Percentiles rank a stretch among this genome's conserved stretches.
Conservation (phyloP, 805 yeast genomes). For the Cyberlindnera samutprakarnensis region DNA sequence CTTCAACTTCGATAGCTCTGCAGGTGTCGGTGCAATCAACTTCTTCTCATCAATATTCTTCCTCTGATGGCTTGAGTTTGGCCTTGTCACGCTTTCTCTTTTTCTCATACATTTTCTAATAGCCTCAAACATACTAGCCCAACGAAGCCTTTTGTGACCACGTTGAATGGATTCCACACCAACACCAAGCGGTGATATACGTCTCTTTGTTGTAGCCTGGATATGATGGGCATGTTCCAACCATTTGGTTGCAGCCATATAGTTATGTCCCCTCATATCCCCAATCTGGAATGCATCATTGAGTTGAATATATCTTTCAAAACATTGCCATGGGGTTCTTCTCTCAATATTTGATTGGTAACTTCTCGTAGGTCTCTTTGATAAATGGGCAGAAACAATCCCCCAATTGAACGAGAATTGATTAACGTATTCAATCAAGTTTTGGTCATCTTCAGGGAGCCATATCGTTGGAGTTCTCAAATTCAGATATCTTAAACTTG, state of each 20-base stretch:
- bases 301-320: slow-evolving; percentile 90
- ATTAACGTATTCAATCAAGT: slow-evolving; percentile 70
- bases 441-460: slow-evolving; percentile 90
- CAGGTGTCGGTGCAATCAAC: slow-evolving; percentile 66
- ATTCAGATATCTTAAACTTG: slow-evolving; percentile 71
- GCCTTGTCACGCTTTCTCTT: slow-evolving; percentile 69
- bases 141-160: slow-evolving; percentile 83
- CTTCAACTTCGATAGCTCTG: slow-evolving; percentile 76
- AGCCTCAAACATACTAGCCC: slow-evolving; percentile 98
- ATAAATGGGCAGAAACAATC: slow-evolving; percentile 74
- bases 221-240: slow-evolving; percentile 84
- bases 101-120: slow-evolving; percentile 85
- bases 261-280: slow-evolving; percentile 83
- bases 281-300: slow-evolving; percentile 80
- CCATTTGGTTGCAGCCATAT: slow-evolving; percentile 85
- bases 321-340: slow-evolving; percentile 98
- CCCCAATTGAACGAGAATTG: slow-evolving; percentile 93
- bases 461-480: slow-evolving; percentile 88
- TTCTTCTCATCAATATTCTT: slow-evolving; percentile 33
- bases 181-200: slow-evolving; percentile 91
- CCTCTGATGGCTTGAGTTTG: slow-evolving; percentile 39
- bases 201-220: slow-evolving; percentile 79
- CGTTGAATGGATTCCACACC: slow-evolving; percentile 87
- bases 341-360: slow-evolving; percentile 87
- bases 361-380: slow-evolving; percentile 55